Base-by-base conservation (phyloP, 306 rosid genomes). In the Vigna unguiculata region DNA sequence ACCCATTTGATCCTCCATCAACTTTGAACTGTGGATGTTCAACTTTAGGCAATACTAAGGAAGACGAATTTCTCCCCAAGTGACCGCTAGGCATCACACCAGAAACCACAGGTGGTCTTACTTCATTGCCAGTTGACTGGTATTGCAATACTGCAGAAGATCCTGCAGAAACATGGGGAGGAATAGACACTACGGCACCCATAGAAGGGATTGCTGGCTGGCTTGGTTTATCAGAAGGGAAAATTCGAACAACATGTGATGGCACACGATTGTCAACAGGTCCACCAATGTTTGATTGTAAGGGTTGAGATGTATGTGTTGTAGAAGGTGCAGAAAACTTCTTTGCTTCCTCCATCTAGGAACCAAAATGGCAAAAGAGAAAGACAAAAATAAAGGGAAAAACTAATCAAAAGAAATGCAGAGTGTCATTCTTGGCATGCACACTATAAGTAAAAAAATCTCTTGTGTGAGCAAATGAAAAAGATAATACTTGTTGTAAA, bases 331-430 rank as follows among this genome's bases (percentile, higher is more conserved):
- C 86, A 34, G 86, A n/a, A 72, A 74, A 85, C 72, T 90, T 92
- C 89, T 85, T 95, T 61, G 96, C 66, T 77, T 95, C 98, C 80
- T 95, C 97, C 93, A 95, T 92, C 98, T 95, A 82, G 59, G 63
- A 83, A 71, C 22, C 66, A 49, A 73, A 60, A 72, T 41, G 48
- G 63, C 1, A 51, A 53, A 21, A 49, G 21, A 72, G 49, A 15
- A 69, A 78, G 45, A 6, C 36, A 46, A 34, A 70, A 58, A 5
- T 46, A 52, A 47, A 36, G 69, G 24, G 11, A 45, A 32, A 63
- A 70, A 54, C 67, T 20, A 46, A 52, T 71, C 40, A 82, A 14
- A 75, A 43, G 17, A 78, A 25, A 17, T 28, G 22, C 22, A 45
- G 5, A 40, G 32, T 9, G 6, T 51, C 57, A 36, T 19, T 6